Percentiles rank a stretch among this genome's conserved stretches.
These are phyloP conservation scores for Teratosphaeriaceae sp. DNA, from an alignment of 2,329 filamentous ascomycete genomes.

Conservation along the genomic window DNA sequence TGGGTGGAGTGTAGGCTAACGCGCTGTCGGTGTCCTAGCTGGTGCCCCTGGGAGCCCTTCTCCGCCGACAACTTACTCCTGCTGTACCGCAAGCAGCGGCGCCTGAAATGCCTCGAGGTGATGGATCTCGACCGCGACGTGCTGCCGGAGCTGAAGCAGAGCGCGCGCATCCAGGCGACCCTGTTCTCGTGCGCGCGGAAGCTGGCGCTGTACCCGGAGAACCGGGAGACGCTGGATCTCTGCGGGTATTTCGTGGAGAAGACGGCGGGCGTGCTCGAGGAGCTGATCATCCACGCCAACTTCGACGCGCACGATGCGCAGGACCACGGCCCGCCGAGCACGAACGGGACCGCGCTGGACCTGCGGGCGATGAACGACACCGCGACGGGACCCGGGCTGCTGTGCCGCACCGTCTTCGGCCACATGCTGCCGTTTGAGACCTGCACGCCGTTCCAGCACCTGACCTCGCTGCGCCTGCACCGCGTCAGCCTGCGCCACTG, in stretches of 20 bases:
- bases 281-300: constrained; percentile 42
- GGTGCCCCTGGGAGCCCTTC: constrained; percentile 45
- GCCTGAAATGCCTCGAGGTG: constrained; percentile 43
- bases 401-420: constrained; percentile 41
- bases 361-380: constrained; percentile 41
- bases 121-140: constrained; percentile 40
- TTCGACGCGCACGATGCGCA: constrained; percentile 33
- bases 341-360: constrained; percentile 12
- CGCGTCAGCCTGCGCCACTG: constrained; percentile 41
- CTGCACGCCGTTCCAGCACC: constrained; percentile 36
- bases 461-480: constrained; percentile 40
- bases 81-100: constrained; percentile 43
- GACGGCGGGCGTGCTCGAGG: constrained; percentile 35
- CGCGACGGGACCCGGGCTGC: constrained; percentile 39
- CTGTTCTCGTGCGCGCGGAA: constrained; percentile 38
- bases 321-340: constrained; percentile 5
- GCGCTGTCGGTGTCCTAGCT: constrained; percentile 22
- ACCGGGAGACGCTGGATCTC: constrained; percentile 36
- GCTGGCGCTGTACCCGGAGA: constrained; percentile 43
- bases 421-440: constrained; percentile 42
- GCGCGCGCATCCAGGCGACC: constrained; percentile 31
- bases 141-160: constrained; percentile 36
- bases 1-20: constrained; percentile 18
- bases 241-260: constrained; percentile 39
- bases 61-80: constrained; percentile 42